Percentiles rank a stretch among this genome's conserved stretches.
Conservation (phyloP, 2,329 filamentous ascomycete species). For the Penicillium janthinellum region DNA sequence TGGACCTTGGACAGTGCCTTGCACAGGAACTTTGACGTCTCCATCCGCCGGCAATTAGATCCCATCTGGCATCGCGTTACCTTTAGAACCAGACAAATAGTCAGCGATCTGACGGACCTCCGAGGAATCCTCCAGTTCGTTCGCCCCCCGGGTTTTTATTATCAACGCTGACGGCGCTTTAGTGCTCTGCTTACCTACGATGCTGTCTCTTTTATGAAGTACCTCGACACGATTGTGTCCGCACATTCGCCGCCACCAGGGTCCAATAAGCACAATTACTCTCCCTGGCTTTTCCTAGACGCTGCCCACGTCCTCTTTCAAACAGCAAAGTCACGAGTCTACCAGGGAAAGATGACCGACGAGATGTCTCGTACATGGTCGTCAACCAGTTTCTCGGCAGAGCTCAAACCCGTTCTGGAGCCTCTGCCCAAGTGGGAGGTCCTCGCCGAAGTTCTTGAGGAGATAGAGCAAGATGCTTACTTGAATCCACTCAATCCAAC, state of each 20-base stretch:
- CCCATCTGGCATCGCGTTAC: conserved; percentile 97
- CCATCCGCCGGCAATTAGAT: conserved; percentile 85
- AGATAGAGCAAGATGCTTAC: conserved; percentile 89
- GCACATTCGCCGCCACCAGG: conserved; percentile 86
- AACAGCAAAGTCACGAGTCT: conserved; percentile 84
- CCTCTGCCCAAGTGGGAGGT: conserved; percentile 93
- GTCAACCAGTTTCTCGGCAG: conserved; percentile 57
- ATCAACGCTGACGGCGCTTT: conserved; percentile 15
- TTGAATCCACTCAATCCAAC: conserved; percentile 69
- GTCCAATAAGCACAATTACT: conserved; percentile 83
- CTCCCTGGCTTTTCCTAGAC: conserved; percentile 94
- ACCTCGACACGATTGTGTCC: conserved; percentile 90
- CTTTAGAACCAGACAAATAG: conserved; percentile 93
- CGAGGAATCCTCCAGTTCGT: conserved; percentile 74
- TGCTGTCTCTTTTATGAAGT: conserved; percentile 86
- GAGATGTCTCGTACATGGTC: conserved; percentile 51
- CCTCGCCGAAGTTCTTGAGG: conserved; percentile 84
- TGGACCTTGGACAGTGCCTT: conserved; percentile 95
- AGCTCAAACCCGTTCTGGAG: conserved; percentile 79
- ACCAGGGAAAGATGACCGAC: conserved; percentile 69
- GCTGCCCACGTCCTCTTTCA: conserved; percentile 93
- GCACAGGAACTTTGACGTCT: conserved; percentile 87
- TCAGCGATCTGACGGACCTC: conserved; percentile 81
- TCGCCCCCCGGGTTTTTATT: not conserved
- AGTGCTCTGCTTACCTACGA: conserved; percentile 78